phyloP scores from a whole-genome alignment of 2,329 filamentous ascomycete genomes.

The Ceratocystis huliohia region DNA sequence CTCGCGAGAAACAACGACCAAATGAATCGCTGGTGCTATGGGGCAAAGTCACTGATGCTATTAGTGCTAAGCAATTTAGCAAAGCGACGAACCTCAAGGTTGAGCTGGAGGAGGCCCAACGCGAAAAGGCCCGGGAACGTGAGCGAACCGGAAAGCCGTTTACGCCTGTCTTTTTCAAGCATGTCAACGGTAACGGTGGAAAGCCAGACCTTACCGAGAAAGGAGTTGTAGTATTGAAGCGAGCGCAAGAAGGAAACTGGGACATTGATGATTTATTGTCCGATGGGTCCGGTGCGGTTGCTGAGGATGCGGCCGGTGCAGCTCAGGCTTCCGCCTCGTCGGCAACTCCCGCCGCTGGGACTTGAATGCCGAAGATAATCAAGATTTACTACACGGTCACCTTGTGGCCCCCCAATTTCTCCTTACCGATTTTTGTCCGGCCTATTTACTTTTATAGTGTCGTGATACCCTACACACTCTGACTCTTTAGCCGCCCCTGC shows the following conservation, averaged over 20 bases:
- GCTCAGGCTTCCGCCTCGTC: neutral
- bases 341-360: neutral
- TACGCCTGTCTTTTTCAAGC: conserved; percentile 78
- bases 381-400: neutral
- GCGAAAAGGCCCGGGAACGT: conserved; percentile 69
- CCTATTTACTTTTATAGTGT: neutral
- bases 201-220: conserved; percentile 44
- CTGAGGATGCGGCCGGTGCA: conserved; percentile 15
- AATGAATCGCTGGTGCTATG: conserved; percentile 87
- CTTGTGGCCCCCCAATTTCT: neutral
- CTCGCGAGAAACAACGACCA: conserved; percentile 61
- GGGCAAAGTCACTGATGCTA: conserved; percentile 76
- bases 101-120: conserved; percentile 81
- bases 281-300: conserved; percentile 16
- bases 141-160: conserved; percentile 58
- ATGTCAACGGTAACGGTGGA: conserved; percentile 42
- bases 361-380: neutral
- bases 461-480: neutral
- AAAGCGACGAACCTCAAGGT: conserved; percentile 79
- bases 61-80: conserved; percentile 66
- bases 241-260: conserved; percentile 43
- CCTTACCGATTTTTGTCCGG: neutral
- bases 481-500: neutral
- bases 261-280: conserved; percentile 35
- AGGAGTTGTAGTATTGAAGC: conserved; percentile 38